Base-by-base conservation (phyloP, 2,329 filamentous ascomycete genomes). In the Colletotrichum godetiae region DNA sequence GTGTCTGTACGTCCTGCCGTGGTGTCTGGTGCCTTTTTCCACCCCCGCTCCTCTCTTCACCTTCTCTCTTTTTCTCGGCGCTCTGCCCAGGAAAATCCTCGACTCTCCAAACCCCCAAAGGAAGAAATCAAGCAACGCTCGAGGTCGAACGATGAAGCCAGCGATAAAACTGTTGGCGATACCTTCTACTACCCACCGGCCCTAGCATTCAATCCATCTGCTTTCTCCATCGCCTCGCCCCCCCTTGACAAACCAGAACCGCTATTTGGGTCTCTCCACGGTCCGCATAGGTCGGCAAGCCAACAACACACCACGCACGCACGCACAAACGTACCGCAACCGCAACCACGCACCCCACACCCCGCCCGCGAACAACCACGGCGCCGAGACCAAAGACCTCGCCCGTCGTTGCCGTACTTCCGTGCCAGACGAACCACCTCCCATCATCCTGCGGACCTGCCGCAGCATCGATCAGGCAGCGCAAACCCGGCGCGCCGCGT, bases 331-430 rank as follows among this genome's bases (percentile, higher is more conserved):
- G 7, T 49, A 49, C 42, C 42, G 42, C 19, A 49, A 19, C 19
- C 19, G 42, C 42, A 24, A 33, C 10, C 58, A 27, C 22, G n/a
- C 22, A 24, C 27, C 62, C 62, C 52, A 65, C 52, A 24, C 49
- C 62, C 62, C 62, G 61, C 52, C 60, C 62, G 62, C 62, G 33
- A 63, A 65, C 62, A 63, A 19, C 42, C 52, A 57, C 62, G 61
- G 46, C 61, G 62, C 62, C 62, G 24, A 65, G 62, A 55, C 33
- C n/a, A 56, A 56, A 27, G 57, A 42, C 52, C 62, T 65, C 52
- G 57, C 33, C 24, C 33, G 22, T 42, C 62, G 62, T 46, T 65
- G 62, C 62, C 62, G 62, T 57, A 65, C 62, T 56, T 57, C 62
- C 62, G 62, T 29, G 52, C 52, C 24, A 56, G 52, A 52, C 52